Conservation (phyloP, 495 filamentous ascomycete genomes). For the Aspergillus affinis region DNA sequence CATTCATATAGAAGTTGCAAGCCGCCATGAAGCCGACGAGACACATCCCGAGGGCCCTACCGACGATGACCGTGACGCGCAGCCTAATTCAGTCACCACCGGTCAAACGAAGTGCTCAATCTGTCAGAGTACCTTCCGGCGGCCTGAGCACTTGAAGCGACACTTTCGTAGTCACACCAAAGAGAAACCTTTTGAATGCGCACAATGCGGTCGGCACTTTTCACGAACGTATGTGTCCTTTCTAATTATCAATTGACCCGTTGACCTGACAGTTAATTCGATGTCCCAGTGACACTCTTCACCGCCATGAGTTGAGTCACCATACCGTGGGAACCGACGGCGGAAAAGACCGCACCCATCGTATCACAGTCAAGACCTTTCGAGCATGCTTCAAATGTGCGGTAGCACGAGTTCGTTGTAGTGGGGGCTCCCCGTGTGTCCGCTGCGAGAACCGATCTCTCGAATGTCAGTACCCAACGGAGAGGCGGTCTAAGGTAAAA, state of each 20-base stretch:
- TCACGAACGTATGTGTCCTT: constrained; percentile 50
- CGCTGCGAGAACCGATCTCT: constrained; percentile 53
- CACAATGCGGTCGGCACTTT: constrained; percentile 66
- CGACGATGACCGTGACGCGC: constrained; percentile 24
- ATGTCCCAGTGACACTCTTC: constrained; percentile 50
- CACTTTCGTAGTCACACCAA: constrained; percentile 71
- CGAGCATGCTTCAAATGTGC: constrained; percentile 58
- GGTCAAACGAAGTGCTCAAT: constrained; percentile 45
- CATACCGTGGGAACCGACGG: constrained; percentile 40
- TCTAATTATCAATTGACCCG: not conserved
- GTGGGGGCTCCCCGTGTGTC: constrained; percentile 50
- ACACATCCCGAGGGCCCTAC: constrained; percentile 14
- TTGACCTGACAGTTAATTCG: not conserved
- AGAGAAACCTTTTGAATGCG: constrained; percentile 68
- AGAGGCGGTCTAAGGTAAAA: constrained; percentile 42
- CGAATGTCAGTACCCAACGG: constrained; percentile 52
- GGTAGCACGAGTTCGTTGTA: constrained; percentile 55
- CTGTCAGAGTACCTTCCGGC: constrained; percentile 59
- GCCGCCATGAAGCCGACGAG: constrained; percentile 19
- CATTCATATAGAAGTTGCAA: constrained; percentile 14
- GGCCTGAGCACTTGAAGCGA: constrained; percentile 70
- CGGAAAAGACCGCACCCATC: constrained; percentile 38
- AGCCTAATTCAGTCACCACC: constrained; percentile 13
- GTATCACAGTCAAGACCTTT: constrained; percentile 48
- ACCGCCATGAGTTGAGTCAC: constrained; percentile 56